Evolutionary conservation across 495 filamentous ascomycete genomes (phyloP).

Genomic region (Cercophora scortea): DNA sequence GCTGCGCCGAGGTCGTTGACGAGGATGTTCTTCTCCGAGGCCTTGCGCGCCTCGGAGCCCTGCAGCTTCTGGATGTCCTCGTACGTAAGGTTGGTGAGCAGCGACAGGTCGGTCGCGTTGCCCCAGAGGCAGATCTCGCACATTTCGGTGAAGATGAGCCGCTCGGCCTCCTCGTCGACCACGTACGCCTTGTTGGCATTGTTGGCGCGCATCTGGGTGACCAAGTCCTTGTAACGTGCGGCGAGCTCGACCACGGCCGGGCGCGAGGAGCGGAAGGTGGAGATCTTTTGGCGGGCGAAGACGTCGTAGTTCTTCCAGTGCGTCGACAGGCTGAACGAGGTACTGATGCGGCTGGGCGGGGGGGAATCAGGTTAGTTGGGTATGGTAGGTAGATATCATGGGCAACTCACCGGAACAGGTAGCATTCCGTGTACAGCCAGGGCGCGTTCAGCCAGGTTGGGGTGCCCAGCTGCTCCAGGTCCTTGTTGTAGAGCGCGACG

Average conservation of each 20-base stretch:
- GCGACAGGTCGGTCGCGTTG: slow-evolving; percentile 90
- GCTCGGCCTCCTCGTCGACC: slow-evolving; percentile 59
- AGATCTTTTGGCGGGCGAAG: slow-evolving; percentile 84
- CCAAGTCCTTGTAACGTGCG: slow-evolving; percentile 71
- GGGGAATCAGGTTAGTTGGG: background rate
- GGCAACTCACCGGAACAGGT: slow-evolving; percentile 65
- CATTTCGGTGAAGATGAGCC: slow-evolving; percentile 82
- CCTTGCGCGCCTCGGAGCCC: slow-evolving; percentile 75
- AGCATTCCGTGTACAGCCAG: slow-evolving; percentile 92
- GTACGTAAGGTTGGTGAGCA: slow-evolving; percentile 83
- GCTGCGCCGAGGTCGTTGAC: slow-evolving; percentile 72
- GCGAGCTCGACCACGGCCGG: slow-evolving; percentile 88
- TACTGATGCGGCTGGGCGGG: slow-evolving; percentile 59
- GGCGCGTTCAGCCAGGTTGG: slow-evolving; percentile 74
- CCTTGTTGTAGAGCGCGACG: slow-evolving; percentile 75
- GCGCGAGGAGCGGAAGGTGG: slow-evolving; percentile 86
- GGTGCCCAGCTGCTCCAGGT: slow-evolving; percentile 66
- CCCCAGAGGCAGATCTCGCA: slow-evolving; percentile 97
- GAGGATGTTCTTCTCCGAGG: slow-evolving; percentile 79
- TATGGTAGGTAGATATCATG: background rate
- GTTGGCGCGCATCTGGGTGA: slow-evolving; percentile 52
- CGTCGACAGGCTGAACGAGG: slow-evolving; percentile 65
- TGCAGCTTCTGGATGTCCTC: slow-evolving; percentile 96
- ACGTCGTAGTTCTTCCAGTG: slow-evolving; percentile 93
- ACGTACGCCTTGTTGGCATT: slow-evolving; percentile 29